Evolutionary conservation across 2,329 filamentous ascomycete genomes (phyloP).

Genomic region (Penicillium hordei): DNA sequence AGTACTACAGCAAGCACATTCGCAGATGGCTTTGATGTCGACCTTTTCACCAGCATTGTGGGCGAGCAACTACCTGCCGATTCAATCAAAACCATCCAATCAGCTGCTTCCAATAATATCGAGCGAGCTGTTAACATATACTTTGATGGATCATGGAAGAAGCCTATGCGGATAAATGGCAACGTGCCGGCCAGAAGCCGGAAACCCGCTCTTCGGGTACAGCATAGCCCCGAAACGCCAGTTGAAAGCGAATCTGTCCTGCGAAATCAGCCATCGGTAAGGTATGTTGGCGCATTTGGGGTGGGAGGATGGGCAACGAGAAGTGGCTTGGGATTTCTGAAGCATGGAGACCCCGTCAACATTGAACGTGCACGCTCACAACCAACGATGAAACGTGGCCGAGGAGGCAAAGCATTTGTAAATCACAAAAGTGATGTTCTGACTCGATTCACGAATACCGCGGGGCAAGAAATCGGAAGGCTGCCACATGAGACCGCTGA

Average conservation of each 20-base stretch:
- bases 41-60: conserved; percentile 58
- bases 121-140: conserved; percentile 65
- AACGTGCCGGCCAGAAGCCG: conserved; percentile 11
- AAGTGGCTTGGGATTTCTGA: conserved; percentile 72
- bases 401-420: conserved; percentile 44
- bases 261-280: conserved; percentile 48
- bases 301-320: conserved; percentile 88
- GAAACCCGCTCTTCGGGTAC: conserved; percentile 5
- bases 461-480: conserved; percentile 80
- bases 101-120: conserved; percentile 53
- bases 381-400: conserved; percentile 52
- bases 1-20: background rate
- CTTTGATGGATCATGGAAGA: conserved; percentile 63
- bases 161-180: conserved; percentile 14
- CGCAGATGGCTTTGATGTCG: conserved; percentile 53
- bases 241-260: conserved; percentile 15
- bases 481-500: conserved; percentile 81
- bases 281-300: conserved; percentile 91
- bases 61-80: conserved; percentile 51
- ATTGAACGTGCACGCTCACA: conserved; percentile 84
- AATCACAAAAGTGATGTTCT: conserved; percentile 77
- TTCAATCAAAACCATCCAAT: conserved; percentile 50
- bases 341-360: conserved; percentile 76
- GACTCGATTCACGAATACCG: conserved; percentile 81
- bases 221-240: background rate